phyloP scores from a whole-genome alignment of 208 protist genomes.

The Acanthamoeba royreba region DNA sequence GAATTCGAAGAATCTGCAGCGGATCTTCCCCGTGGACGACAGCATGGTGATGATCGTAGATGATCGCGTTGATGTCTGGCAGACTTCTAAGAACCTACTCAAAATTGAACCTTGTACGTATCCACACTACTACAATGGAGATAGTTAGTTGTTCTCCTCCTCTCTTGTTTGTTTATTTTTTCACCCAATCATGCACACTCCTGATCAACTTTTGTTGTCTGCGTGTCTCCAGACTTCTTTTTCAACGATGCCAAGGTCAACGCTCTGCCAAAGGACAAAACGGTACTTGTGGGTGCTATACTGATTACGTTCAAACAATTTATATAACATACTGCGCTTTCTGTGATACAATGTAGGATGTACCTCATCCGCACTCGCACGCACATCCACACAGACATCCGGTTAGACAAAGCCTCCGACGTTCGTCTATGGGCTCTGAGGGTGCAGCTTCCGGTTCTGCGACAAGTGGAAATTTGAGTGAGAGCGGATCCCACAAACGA shows the following conservation, averaged over 20 bases:
- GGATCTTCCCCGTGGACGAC: conserved; percentile 61
- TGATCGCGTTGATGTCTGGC: conserved; percentile 65
- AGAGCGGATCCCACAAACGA: no score
- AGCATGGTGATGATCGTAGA: conserved; percentile 68
- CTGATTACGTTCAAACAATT: neutral
- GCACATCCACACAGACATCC: neutral
- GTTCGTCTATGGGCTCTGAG: neutral
- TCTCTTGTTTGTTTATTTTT: neutral
- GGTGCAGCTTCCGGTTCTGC: neutral
- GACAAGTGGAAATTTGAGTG: no score
- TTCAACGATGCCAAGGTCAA: neutral
- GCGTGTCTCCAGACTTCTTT: neutral
- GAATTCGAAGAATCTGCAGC: conserved; percentile 47
- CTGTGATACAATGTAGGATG: neutral
- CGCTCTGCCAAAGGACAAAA: neutral
- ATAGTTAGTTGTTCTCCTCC: neutral
- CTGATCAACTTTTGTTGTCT: neutral
- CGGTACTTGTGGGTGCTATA: neutral
- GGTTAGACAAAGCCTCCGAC: neutral
- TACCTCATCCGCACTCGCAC: neutral
- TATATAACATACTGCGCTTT: neutral
- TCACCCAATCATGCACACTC: neutral
- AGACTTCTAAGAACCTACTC: conserved; percentile 53
- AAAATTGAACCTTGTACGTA: conserved; percentile 58
- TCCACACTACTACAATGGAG: neutral